Evolutionary conservation across 2,329 filamentous ascomycete species (phyloP), one percentile per base, ranked within the genome.

Genomic region (Colletotrichum liriopes): DNA sequence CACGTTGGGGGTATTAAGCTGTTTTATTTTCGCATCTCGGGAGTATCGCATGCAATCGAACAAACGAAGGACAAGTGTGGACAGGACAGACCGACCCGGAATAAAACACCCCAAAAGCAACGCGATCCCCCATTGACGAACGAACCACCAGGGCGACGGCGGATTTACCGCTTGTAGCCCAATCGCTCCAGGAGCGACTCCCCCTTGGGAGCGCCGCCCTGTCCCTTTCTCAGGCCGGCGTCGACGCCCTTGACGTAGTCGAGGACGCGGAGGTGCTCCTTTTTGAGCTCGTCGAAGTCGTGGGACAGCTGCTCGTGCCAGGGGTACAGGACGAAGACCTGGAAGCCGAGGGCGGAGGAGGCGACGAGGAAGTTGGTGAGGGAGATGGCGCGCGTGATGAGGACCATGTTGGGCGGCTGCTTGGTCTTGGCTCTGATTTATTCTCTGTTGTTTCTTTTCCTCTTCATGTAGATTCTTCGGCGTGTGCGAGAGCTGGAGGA

Each of bases 271-370:
- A 86, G 75, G 74, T 92, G 89, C 75, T 92, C 90, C 68, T 84
- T 85, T 77, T 89, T 90, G 32, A 92, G 81, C 14, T 85, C 82
- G 67, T 89, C 84, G 76, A 93, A 92, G 72, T 89, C 88, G 26
- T 87, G 85, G 74, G 92, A 89, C 8, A 93, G 82, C 77, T 91
- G 84, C 76, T 92, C 87, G 80, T 93, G 91, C 91, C 91, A 93
- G 1, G 91, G 91, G 79, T 93, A 93, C 14, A 93, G 84, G 49
- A 93, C 91, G 75, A 90, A 91, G 61, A 93, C 89, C 81, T 93
- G 91, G 79, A 93, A 93, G 45, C 84, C 84, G 43, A 93, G 84
- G 0, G 91, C 91, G 5, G 90, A 92, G 39, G 86, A 87, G 65
- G 90, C 91, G 72, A 93, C 89, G 74, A 87, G 78, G 77, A 93